Conservation (phyloP, 768 basidiomycete genomes). For the Termitomyces sp. region DNA sequence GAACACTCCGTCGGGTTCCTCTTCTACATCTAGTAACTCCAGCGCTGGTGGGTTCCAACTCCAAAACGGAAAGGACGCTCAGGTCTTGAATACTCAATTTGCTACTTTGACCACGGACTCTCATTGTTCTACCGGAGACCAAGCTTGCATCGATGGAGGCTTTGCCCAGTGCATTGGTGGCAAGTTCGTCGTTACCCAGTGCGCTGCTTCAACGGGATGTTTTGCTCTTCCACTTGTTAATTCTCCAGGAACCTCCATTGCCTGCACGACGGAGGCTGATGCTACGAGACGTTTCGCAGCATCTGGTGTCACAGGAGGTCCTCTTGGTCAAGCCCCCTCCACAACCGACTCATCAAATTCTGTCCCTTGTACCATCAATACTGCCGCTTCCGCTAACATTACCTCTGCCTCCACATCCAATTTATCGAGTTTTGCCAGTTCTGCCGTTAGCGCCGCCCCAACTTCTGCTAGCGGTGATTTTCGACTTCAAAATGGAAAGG, state of each 20-base stretch:
- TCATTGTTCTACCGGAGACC: slow-evolving; percentile 36
- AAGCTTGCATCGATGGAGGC: slow-evolving; percentile 38
- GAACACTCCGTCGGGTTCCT: neutral
- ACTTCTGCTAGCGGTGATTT: slow-evolving; percentile 25
- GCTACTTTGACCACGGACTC: slow-evolving; percentile 30
- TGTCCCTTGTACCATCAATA: slow-evolving; percentile 9
- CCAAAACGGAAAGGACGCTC: slow-evolving; percentile 35
- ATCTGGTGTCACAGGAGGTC: slow-evolving; percentile 29
- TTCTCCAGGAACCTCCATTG: slow-evolving; percentile 35
- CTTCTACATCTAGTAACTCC: no score
- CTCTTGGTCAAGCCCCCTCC: slow-evolving; percentile 5
- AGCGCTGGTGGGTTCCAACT: slow-evolving; percentile 19
- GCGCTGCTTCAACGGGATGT: slow-evolving; percentile 27
- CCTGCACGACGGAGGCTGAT: slow-evolving; percentile 35
- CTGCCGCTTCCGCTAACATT: slow-evolving; percentile 12
- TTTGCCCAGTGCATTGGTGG: slow-evolving; percentile 52
- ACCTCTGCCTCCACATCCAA: slow-evolving; percentile 4
- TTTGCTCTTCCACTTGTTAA: slow-evolving; percentile 42
- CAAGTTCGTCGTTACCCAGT: slow-evolving; percentile 26
- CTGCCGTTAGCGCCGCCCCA: neutral
- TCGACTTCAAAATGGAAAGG: slow-evolving; percentile 41
- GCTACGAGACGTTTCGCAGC: slow-evolving; percentile 31
- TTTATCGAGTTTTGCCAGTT: neutral
- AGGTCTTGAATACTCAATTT: slow-evolving; percentile 38
- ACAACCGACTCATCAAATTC: neutral